Base-by-base conservation (phyloP, 345 rosid genomes). In the Aquilaria yunnanensis region DNA sequence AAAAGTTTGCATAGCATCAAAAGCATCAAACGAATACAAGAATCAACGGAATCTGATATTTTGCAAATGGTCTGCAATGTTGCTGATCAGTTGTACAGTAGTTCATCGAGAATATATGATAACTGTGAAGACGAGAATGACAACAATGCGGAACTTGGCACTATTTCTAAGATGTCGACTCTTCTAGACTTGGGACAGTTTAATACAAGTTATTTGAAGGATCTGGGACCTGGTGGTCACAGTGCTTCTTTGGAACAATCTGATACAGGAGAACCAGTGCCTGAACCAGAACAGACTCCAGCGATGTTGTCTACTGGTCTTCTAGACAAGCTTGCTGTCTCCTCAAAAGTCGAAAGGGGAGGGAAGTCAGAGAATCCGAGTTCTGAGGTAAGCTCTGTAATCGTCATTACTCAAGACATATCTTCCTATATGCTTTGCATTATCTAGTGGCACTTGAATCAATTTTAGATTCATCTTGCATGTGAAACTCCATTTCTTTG, bases 361-460 rank as follows among this genome's bases (percentile, higher is more conserved):
- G 66, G 62, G 14, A 64, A 62, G 75, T 82, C 61, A 54, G 72
- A 79, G 64, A 72, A 33, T 46, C 52, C 70, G 47, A 58, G 59
- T 47, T 51, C 67, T 60, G 78, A 84, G 89, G 93, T 87, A 70
- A 67, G 12, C 53, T 54, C 32, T 29, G 59, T 49, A 51, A 55
- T 57, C 60, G 10, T 14, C 12, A 37, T 37, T 37, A 9, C 43
- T 37, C 7, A 37, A 37, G 43, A 5, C 43, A 37, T 37, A 37
- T 37, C 8, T 5, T 37, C 23, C 43, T 37, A 37, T 37, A 37
- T 5, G 43, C 8, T 37, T 37, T 37, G 7, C 8, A 9, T 37
- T 37, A 37, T 37, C 43, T 37, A 9, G 43, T 37, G 43, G 43
- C 43, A 37, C 43, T 37, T 37, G 43, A 37, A 37, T 37, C 8